phyloP scores from a whole-genome alignment of 805 yeast genomes.

The Wickerhamiella kazuoi region DNA sequence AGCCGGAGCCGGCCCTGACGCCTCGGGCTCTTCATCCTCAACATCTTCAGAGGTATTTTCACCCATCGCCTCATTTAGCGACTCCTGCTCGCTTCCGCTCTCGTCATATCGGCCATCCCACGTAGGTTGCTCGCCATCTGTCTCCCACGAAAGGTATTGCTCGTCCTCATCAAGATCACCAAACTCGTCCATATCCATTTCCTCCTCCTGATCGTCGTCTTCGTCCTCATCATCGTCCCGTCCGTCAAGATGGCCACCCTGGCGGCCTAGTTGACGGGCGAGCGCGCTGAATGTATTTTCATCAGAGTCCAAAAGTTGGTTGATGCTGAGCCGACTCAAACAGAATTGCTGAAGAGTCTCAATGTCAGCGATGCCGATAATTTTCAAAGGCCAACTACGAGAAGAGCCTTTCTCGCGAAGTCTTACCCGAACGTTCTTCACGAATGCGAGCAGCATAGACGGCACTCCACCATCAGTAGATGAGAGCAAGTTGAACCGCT shows the following conservation, averaged over 20 bases:
- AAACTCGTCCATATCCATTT: not conserved
- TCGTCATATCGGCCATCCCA: not conserved
- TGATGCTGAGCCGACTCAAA: constrained; percentile 21
- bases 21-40: not conserved
- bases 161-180: not conserved
- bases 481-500: constrained; percentile 4
- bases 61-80: constrained; percentile 7
- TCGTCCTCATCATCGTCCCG: not conserved
- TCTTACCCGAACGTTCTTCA: constrained; percentile 5
- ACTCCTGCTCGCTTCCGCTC: constrained; percentile 4
- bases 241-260: not conserved
- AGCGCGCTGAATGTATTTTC: constrained; percentile 4
- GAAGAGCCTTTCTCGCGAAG: constrained; percentile 1
- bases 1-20: no score
- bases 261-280: not conserved
- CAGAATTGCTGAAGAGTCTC: constrained; percentile 29
- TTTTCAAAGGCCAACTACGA: constrained; percentile 19
- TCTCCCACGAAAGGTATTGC: no score
- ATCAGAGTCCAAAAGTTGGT: constrained; percentile 3
- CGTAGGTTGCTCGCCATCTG: constrained; percentile 1
- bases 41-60: not conserved
- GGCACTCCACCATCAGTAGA: not conserved
- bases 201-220: constrained; percentile 5
- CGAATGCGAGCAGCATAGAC: constrained; percentile 1
- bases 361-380: constrained; percentile 39